phyloP scores from a whole-genome alignment of 192 early-diverging fungal species.

The Spinellus fusiger region DNA sequence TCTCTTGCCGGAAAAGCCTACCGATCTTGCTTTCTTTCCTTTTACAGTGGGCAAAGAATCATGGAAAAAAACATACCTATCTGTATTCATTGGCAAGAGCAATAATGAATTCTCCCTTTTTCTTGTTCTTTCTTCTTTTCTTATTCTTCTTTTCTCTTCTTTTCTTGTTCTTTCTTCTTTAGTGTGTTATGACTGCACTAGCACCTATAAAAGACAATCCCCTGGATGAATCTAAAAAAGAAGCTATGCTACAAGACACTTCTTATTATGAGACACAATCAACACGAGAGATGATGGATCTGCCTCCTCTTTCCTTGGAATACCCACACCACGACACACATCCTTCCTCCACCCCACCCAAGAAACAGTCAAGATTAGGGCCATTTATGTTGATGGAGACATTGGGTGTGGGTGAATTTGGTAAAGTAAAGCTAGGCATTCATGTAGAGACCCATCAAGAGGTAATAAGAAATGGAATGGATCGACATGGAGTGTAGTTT shows the following conservation, averaged over 20 bases:
- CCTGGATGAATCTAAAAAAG: not conserved
- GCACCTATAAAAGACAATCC: not conserved
- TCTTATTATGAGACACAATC: not conserved
- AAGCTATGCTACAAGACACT: not conserved
- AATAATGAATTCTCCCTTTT: not conserved
- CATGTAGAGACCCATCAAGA: slow-evolving; percentile 46
- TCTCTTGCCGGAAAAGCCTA: not conserved
- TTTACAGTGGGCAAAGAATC: not conserved
- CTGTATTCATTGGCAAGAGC: not conserved
- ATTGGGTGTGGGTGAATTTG: slow-evolving; percentile 87
- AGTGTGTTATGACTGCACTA: not conserved
- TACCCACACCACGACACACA: not conserved
- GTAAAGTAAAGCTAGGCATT: slow-evolving; percentile 80
- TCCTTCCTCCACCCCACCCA: not conserved
- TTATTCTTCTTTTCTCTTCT: not conserved
- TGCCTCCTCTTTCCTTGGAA: not conserved
- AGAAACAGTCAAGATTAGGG: slow-evolving; percentile 50
- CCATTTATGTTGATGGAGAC: slow-evolving; percentile 82
- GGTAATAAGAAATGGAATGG: slow-evolving; percentile 3
- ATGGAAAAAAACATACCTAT: not conserved
- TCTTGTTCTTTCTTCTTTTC: not conserved
- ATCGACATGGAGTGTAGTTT: not conserved
- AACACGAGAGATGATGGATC: not conserved
- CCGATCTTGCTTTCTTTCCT: not conserved
- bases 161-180: no score